These are phyloP conservation scores for Coprinopsis marcescibilis DNA, from an alignment of 768 basidiomycete genomes.

Conservation along the genomic window DNA sequence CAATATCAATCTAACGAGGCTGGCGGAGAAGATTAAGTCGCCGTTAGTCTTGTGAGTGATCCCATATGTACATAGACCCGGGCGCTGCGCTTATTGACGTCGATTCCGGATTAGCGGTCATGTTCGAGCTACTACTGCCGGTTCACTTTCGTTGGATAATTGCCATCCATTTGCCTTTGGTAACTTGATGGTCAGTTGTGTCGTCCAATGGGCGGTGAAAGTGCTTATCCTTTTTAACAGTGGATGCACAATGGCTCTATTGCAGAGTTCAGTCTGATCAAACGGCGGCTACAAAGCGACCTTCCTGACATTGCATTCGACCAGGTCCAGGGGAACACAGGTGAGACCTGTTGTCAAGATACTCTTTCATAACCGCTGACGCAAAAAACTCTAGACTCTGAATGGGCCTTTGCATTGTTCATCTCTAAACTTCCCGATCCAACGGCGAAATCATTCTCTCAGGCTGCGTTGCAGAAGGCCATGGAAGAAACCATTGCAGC, in stretches of 20 bases:
- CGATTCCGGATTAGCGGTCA: constrained; percentile 53
- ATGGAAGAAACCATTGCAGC: constrained; percentile 85
- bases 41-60: constrained; percentile 85
- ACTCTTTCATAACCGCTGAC: no score
- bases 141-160: constrained; percentile 86
- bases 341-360: no score
- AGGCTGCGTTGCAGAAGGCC: constrained; percentile 66
- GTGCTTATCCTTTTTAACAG: constrained; percentile 30
- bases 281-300: constrained; percentile 69
- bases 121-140: constrained; percentile 91
- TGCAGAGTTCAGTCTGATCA: constrained; percentile 74
- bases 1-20: constrained; percentile 84
- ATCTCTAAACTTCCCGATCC: constrained; percentile 85
- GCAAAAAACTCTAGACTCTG: constrained; percentile 58
- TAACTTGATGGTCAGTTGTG: constrained; percentile 73
- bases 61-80: not conserved
- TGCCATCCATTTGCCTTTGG: constrained; percentile 94
- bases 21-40: constrained; percentile 96
- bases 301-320: constrained; percentile 83
- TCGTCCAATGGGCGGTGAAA: not conserved
- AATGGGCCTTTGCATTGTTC: constrained; percentile 95
- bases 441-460: constrained; percentile 68
- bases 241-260: constrained; percentile 99
- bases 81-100: not conserved
- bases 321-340: constrained; percentile 88